Conservation (phyloP, 768 basidiomycete genomes). For the Gloeophyllum trabeum region DNA sequence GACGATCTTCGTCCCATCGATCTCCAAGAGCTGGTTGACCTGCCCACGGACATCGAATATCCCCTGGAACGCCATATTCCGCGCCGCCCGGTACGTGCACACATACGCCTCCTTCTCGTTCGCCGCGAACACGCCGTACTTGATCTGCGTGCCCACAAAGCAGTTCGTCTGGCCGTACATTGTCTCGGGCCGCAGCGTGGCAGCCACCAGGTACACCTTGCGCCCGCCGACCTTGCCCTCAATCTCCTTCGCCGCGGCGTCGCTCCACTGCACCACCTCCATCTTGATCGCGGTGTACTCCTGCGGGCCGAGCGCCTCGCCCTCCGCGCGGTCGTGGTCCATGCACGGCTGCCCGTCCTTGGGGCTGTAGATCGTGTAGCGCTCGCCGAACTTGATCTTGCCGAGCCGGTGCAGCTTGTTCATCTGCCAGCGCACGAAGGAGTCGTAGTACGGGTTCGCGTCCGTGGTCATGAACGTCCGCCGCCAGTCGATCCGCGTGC, state of each 20-base stretch:
- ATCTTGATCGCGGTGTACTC: slow-evolving; percentile 95
- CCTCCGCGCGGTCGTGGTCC: slow-evolving; percentile 96
- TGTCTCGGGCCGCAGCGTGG: slow-evolving; percentile 92
- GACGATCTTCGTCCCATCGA: slow-evolving; percentile 70
- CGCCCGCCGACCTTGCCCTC: slow-evolving; percentile 62
- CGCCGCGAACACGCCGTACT: slow-evolving; percentile 86
- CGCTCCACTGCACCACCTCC: slow-evolving; percentile 82
- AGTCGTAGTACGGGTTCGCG: slow-evolving; percentile 93
- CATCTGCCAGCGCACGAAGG: slow-evolving; percentile 96
- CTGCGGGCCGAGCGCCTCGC: slow-evolving; percentile 90
- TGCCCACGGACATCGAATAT: slow-evolving; percentile 63
- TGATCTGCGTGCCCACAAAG: slow-evolving; percentile 84
- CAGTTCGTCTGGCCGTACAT: slow-evolving; percentile 99
- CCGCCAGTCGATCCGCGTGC: slow-evolving; percentile 97
- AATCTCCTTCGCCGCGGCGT: slow-evolving; percentile 50
- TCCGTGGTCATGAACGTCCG: slow-evolving; percentile 90
- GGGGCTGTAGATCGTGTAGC: slow-evolving; percentile 96
- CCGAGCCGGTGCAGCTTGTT: slow-evolving; percentile 81
- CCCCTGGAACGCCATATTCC: slow-evolving; percentile 98
- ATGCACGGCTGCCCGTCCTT: slow-evolving; percentile 99
- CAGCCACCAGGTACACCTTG: slow-evolving; percentile 89
- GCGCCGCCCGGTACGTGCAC: slow-evolving; percentile 78
- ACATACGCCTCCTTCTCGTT: slow-evolving; percentile 84
- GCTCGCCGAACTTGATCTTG: slow-evolving; percentile 96
- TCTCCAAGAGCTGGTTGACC: slow-evolving; percentile 60